These are phyloP conservation scores for Trichophyton verrucosum DNA, from an alignment of 2,329 filamentous ascomycete genomes.

Conservation along the genomic window DNA sequence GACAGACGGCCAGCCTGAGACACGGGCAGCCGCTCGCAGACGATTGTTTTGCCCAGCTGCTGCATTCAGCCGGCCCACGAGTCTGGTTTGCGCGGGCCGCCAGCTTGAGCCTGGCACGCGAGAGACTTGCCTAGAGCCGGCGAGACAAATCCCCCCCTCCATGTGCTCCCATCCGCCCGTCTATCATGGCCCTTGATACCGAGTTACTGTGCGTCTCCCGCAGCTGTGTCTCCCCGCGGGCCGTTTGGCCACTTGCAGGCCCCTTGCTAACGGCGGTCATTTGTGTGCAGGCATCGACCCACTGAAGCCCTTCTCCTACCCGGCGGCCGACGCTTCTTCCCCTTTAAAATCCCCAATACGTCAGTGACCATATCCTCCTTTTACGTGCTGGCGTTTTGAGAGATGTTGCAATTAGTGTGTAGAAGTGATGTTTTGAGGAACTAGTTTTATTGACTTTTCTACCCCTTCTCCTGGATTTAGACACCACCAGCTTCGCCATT, in stretches of 20 bases:
- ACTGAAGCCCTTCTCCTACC: constrained; percentile 53
- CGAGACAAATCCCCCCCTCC: background rate
- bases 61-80: background rate
- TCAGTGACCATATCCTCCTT: constrained; percentile 33
- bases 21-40: background rate
- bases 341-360: constrained; percentile 53
- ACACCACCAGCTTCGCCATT: constrained; percentile 56
- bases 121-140: background rate
- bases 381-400: background rate
- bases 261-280: constrained; percentile 11
- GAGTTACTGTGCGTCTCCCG: constrained; percentile 24
- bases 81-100: background rate
- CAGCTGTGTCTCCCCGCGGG: constrained; percentile 8
- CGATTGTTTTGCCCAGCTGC: background rate
- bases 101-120: background rate
- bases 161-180: background rate
- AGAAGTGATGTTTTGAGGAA: background rate
- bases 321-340: constrained; percentile 53
- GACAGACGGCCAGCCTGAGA: background rate
- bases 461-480: constrained; percentile 14
- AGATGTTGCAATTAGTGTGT: background rate
- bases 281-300: constrained; percentile 44
- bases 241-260: background rate
- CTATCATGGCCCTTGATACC: constrained; percentile 33
- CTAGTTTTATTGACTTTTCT: background rate